Evolutionary conservation across 2,329 filamentous ascomycete species (phyloP).

Genomic region (Trichophaea hybrida): DNA sequence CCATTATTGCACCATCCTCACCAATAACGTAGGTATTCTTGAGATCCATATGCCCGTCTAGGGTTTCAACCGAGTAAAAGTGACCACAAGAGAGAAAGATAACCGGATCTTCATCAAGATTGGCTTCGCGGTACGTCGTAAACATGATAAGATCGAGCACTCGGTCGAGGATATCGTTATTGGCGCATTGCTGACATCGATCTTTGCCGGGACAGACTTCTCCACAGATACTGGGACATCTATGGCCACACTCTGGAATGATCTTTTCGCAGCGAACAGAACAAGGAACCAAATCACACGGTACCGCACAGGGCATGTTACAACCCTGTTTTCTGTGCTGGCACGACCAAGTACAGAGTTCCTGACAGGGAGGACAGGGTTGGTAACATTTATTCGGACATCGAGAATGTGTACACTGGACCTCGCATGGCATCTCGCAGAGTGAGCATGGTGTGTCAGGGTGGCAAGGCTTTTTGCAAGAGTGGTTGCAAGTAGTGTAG

Average conservation of each 20-base stretch:
- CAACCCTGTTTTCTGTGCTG: conserved; percentile 35
- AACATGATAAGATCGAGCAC: conserved; percentile 45
- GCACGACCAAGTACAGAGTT: conserved; percentile 43
- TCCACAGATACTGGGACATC: conserved; percentile 51
- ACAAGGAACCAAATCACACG: conserved; percentile 54
- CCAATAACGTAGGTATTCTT: conserved; percentile 37
- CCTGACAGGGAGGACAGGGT: conserved; percentile 47
- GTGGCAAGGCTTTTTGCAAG: conserved; percentile 42
- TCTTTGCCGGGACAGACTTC: conserved; percentile 41
- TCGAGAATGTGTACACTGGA: conserved; percentile 42
- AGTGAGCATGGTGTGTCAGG: conserved; percentile 35
- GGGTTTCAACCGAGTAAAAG: conserved; percentile 43
- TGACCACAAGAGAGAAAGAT: conserved; percentile 51
- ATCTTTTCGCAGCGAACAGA: conserved; percentile 41
- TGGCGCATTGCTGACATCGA: conserved; percentile 44
- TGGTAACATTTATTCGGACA: conserved; percentile 45
- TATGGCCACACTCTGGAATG: conserved; percentile 44
- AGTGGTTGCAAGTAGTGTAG: conserved; percentile 44
- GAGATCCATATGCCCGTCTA: conserved; percentile 49
- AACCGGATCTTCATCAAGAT: conserved; percentile 46
- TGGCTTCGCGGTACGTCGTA: conserved; percentile 41
- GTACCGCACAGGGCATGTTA: conserved; percentile 44
- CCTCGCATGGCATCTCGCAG: conserved; percentile 40
- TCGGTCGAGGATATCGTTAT: conserved; percentile 32
- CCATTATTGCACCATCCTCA: conserved; percentile 28